Base-by-base conservation (phyloP, 2,329 filamentous ascomycete species). In the Raffaelea deltoideospora region DNA sequence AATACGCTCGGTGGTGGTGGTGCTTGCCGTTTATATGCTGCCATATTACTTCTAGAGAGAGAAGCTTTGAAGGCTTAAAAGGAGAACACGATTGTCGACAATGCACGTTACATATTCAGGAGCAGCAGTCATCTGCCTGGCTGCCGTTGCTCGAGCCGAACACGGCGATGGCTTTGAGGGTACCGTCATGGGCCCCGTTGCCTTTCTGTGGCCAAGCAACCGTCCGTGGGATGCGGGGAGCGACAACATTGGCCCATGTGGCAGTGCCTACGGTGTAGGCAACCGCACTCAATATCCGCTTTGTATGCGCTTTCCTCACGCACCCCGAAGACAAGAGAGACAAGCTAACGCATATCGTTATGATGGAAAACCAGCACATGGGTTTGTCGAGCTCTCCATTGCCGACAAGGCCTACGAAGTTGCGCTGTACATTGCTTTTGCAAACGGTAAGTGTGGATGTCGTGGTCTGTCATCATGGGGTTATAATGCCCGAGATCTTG, bases 171-270 rank as follows among this genome's bases (percentile, higher is more conserved):
- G 46, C 20, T 41, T 41, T 5, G 46, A 53, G 35, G 53, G 53
- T 10, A 48, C 46, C n/a, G 36, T 48, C 19, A 69, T 69, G 64
- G 67, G 67, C 6, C 66, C 67, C 3, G 66, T 65, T 13, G 65
- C 65, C 18, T 69, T 72, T 46, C 50, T 72, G 37, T 72, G 69
- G 67, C 68, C 68, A 1, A 48, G 54, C 3, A 61, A 70, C 45
- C 59, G 68, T 20, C 50, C 52, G 15, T 73, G 66, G 66, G 59
- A 55, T 28, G 60, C 63, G 27, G 54, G 54, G 4, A 47, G 59
- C 22, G 68, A 72, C 46, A 71, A 71, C 43, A 60, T 48, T 8
- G 58, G 59, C 1, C 68, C 68, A 0, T 72, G 68, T 42, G 68
- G 68, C 33, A 68, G 64, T 31, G 42, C 56, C 6, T 51, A 52